These are phyloP conservation scores for Yarrowia keelungensis DNA, from an alignment of 805 yeast species.

Conservation along the genomic window DNA sequence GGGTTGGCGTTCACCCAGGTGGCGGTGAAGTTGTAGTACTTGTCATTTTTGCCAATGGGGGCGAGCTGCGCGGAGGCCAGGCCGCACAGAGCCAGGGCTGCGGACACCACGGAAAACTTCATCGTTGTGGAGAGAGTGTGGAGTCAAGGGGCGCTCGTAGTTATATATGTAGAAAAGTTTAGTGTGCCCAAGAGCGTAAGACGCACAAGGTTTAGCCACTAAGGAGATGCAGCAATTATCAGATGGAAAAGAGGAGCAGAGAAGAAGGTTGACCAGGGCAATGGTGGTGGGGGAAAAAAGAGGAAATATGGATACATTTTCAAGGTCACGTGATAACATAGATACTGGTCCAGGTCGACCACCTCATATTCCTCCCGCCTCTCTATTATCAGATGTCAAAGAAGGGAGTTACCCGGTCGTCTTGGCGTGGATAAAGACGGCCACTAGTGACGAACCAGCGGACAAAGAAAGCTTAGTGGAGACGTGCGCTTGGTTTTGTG, in stretches of 20 bases:
- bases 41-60: constrained; percentile 36
- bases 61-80: constrained; percentile 44
- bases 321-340: too few relatives aligned
- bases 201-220: background rate
- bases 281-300: background rate
- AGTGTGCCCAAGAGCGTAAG: background rate
- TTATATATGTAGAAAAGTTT: constrained; percentile 30
- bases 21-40: constrained; percentile 51
- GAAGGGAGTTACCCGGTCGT: constrained; percentile 16
- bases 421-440: constrained; percentile 25
- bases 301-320: too few relatives aligned
- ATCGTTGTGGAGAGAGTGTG: background rate
- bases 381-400: constrained; percentile 30
- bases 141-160: background rate
- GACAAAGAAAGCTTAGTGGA: constrained; percentile 6
- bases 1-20: constrained; percentile 58
- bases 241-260: background rate
- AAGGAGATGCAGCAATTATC: background rate
- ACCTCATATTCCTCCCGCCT: background rate
- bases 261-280: too few relatives aligned
- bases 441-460: background rate
- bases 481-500: background rate
- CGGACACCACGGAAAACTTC: constrained; percentile 22
- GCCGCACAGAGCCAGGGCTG: constrained; percentile 38
- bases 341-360: too few relatives aligned